These are phyloP conservation scores for Saksenaea oblongispora DNA, from an alignment of 371 early-diverging fungal genomes.

Conservation along the genomic window DNA sequence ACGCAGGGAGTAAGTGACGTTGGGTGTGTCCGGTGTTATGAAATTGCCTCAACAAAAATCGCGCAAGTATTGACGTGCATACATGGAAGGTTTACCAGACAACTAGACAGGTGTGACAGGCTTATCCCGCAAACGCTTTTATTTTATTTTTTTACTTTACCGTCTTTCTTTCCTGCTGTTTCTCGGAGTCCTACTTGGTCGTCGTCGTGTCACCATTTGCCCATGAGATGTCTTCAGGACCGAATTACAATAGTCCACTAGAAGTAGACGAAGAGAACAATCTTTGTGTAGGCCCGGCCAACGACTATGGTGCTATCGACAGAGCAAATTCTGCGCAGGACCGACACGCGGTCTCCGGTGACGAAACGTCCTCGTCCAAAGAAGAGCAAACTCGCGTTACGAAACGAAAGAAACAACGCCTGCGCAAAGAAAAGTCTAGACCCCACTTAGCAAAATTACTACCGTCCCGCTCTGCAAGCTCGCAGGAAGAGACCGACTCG, in stretches of 20 bases:
- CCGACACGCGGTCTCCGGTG: slow-evolving; percentile 59
- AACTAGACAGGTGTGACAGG: not conserved
- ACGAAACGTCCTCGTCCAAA: slow-evolving; percentile 18
- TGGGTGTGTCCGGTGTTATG: not conserved
- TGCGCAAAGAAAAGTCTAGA: slow-evolving; percentile 3
- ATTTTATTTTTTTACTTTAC: not conserved
- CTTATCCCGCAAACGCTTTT: not conserved
- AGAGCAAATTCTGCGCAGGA: slow-evolving; percentile 23
- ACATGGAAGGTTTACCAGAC: not conserved
- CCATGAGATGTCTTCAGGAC: not conserved
- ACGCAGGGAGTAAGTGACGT: not conserved
- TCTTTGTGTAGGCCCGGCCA: not conserved
- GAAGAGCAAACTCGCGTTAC: not conserved
- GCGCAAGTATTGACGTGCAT: not conserved
- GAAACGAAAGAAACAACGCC: not conserved
- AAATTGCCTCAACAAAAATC: not conserved
- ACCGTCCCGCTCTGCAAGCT: slow-evolving; percentile 27
- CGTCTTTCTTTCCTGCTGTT: not conserved
- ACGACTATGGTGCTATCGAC: not conserved
- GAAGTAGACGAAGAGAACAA: slow-evolving; percentile 5
- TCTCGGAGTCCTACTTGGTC: not conserved
- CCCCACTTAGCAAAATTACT: slow-evolving; percentile 14
- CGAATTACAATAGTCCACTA: not conserved
- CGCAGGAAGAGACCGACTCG: slow-evolving; percentile 13
- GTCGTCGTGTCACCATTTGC: not conserved